Evolutionary conservation across 805 yeast genomes (phyloP), one percentile per base, ranked within the genome.

Genomic region (Kodamaea restingae): DNA sequence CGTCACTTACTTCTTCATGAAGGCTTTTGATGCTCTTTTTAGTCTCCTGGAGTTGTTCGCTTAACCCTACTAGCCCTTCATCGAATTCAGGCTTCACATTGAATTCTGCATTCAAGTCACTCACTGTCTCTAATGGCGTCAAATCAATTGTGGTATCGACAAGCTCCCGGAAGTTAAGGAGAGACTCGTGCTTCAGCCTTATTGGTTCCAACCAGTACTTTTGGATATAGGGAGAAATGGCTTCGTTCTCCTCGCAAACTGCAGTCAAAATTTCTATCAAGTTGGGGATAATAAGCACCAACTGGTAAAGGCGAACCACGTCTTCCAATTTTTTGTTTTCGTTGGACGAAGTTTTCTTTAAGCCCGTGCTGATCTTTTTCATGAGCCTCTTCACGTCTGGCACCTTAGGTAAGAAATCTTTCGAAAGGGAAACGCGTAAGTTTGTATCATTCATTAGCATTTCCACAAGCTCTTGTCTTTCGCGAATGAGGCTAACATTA

Each of bases 71-170:
- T 42, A 93, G 68, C 7, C 81, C 72, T 30, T 85, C 91, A 56
- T 90, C 96, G 55, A 90, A 90, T 49, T 88, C 96, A 2, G 96
- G 88, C 48, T 81, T 84, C 39, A 93, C 86, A 49, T 84, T 80
- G 51, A 83, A 87, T 44, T 93, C 95, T 38, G 87, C 86, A 45
- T 58, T 54, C 36, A 64, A 50, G 41, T 54, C 51, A 2, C 61
- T 56, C n/a, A 55, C 39, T 32, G 81, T 73, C 33, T 85, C 90
- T 42, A 88, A 70, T 2, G 95, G 88, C 15, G 83, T 78, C 34
- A 93, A 67, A 55, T 93, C 98, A 18, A 93, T 81, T 0, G 98
- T 90, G 2, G 95, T 83, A 58, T 93, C 97, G 7, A 93, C 90
- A 55, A 93, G 70, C 55, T 88, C 95, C 56, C 84, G 83, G 29